Evolutionary conservation across 345 rosid genomes (phyloP).

Genomic region (Eucalyptus cladocalyx): DNA sequence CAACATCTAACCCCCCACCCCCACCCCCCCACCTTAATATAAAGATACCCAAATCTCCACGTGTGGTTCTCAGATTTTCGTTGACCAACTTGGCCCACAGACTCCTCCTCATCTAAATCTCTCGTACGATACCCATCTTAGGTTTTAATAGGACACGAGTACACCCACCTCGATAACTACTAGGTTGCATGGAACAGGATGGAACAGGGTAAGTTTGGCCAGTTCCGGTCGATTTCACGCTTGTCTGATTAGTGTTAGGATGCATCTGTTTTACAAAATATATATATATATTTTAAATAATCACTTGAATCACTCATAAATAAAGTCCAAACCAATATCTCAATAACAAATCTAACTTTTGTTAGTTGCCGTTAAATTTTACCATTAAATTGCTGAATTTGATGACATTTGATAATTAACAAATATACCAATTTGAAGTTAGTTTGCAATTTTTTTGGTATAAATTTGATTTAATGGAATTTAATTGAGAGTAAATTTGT

Average conservation of each 20-base stretch:
- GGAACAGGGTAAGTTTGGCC: background rate
- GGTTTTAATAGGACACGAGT: background rate
- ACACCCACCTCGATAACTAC: background rate
- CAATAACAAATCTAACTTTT: fast-evolving
- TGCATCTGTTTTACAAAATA: background rate
- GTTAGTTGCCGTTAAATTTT: no score
- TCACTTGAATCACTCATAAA: no score
- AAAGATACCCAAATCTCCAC: background rate
- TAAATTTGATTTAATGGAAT: no score
- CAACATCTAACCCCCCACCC: background rate
- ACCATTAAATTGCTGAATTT: fast-evolving
- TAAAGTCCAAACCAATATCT: no score
- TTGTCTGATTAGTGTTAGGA: background rate
- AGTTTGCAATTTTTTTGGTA: background rate
- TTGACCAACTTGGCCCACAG: background rate
- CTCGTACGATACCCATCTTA: background rate
- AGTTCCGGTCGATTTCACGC: background rate
- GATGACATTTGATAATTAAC: no score
- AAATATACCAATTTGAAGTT: fast-evolving
- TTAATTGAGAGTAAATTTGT: no score
- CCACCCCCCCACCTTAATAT: background rate
- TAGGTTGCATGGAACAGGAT: background rate
- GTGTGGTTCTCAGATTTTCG: background rate
- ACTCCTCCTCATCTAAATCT: background rate
- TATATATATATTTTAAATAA: no score